Percentiles rank a stretch among this genome's conserved stretches.
These are phyloP conservation scores for Mortierella sp. DNA, from an alignment of 371 early-diverging fungal genomes.

Conservation along the genomic window DNA sequence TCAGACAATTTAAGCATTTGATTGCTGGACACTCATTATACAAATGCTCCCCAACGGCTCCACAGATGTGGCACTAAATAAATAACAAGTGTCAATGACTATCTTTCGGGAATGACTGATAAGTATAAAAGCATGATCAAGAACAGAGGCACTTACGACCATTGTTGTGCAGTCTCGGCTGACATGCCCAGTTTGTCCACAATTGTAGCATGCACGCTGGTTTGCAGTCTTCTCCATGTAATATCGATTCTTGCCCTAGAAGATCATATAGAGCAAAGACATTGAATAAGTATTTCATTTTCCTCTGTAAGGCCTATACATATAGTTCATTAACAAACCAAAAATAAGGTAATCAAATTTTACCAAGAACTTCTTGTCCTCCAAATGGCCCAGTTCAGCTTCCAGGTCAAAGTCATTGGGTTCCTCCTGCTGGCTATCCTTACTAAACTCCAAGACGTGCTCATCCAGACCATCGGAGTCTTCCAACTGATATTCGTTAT, in stretches of 20 bases:
- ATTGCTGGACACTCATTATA: constrained; percentile 16
- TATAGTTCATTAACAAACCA: too few relatives aligned
- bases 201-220: constrained; percentile 5
- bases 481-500: too few relatives aligned
- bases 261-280: not conserved
- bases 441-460: constrained; percentile 26
- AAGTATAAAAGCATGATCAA: too few relatives aligned
- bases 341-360: too few relatives aligned
- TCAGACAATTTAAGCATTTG: constrained; percentile 31
- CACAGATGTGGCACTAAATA: constrained; percentile 30
- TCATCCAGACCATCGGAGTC: constrained; percentile 11
- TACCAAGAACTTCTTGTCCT: constrained; percentile 42
- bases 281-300: too few relatives aligned
- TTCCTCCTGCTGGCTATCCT: not conserved
- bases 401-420: constrained; percentile 27
- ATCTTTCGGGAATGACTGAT: too few relatives aligned
- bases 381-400: constrained; percentile 31
- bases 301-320: too few relatives aligned
- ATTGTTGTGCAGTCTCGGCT: constrained; percentile 15
- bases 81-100: not conserved
- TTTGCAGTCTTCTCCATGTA: constrained; percentile 25
- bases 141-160: constrained; percentile 20
- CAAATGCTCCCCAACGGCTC: constrained; percentile 23
- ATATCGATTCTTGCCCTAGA: constrained; percentile 31
- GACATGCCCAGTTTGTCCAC: constrained; percentile 21